phyloP scores from a whole-genome alignment of 306 rosid genomes.

The Crotalaria pallida region DNA sequence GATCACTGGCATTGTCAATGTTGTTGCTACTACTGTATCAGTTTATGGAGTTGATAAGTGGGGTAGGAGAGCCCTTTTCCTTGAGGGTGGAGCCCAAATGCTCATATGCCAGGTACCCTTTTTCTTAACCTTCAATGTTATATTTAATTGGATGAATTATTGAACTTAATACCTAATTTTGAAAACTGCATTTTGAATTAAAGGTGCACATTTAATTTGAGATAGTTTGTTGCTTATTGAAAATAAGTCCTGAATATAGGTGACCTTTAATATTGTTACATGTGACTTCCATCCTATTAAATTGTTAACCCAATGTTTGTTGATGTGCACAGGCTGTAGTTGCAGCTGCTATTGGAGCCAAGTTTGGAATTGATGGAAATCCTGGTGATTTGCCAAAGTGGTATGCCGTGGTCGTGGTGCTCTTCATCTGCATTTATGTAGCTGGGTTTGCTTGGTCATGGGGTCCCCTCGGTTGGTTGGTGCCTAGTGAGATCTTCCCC shows the following conservation, averaged over 20 bases:
- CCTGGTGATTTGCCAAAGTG: conserved; percentile 74
- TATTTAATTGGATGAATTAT: background rate
- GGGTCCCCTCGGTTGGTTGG: conserved; percentile 98
- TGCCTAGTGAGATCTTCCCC: conserved; percentile 93
- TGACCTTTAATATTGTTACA: background rate
- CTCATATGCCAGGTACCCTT: conserved; percentile 67
- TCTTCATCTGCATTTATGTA: conserved; percentile 84
- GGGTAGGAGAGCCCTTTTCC: conserved; percentile 87
- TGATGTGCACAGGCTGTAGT: conserved; percentile 39
- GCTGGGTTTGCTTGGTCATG: conserved; percentile 97
- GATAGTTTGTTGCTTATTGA: background rate
- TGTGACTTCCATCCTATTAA: background rate
- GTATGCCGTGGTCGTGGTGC: conserved; percentile 84
- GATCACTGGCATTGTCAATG: conserved; percentile 75
- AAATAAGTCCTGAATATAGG: background rate
- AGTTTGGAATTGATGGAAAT: conserved; percentile 63
- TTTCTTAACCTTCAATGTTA: background rate
- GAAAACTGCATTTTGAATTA: background rate
- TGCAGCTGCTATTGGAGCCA: conserved; percentile 63
- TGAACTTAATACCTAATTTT: background rate
- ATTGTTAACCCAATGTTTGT: background rate
- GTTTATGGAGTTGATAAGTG: conserved; percentile 83
- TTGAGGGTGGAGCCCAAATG: conserved; percentile 84
- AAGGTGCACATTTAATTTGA: background rate
- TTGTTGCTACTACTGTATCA: conserved; percentile 59